Percentiles rank a stretch among this genome's conserved stretches.
phyloP scores from a whole-genome alignment of 2,329 filamentous ascomycete genomes.

The Diplodia mutila region DNA sequence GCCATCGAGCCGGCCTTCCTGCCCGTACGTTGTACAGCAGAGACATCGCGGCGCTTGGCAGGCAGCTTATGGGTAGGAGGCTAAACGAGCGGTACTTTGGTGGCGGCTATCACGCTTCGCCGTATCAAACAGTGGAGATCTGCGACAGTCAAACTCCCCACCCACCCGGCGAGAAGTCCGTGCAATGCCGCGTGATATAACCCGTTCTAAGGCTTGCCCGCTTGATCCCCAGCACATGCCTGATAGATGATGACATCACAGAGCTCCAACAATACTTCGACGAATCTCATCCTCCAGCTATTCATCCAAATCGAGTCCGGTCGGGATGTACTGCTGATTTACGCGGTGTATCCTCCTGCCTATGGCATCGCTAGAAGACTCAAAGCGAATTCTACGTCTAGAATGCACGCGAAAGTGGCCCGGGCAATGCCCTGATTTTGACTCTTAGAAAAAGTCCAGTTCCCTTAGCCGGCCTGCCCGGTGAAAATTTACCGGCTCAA shows the following conservation, averaged over 20 bases:
- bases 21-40: background rate
- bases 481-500: background rate
- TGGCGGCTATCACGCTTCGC: background rate
- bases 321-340: background rate
- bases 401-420: background rate
- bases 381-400: background rate
- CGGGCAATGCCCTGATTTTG: background rate
- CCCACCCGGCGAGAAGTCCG: conserved; percentile 18
- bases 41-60: no score
- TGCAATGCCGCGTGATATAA: conserved; percentile 3
- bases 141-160: background rate
- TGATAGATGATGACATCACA: background rate
- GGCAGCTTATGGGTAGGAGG: no score
- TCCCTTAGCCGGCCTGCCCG: background rate
- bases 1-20: background rate
- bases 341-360: background rate
- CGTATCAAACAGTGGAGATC: background rate
- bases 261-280: background rate
- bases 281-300: background rate
- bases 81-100: background rate
- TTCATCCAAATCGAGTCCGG: background rate
- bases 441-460: background rate
- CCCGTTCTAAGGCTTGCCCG: background rate
- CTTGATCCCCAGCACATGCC: background rate
- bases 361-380: background rate